Conservation (phyloP, 164 flowering plant genomes). For the Vitis rupestris region DNA sequence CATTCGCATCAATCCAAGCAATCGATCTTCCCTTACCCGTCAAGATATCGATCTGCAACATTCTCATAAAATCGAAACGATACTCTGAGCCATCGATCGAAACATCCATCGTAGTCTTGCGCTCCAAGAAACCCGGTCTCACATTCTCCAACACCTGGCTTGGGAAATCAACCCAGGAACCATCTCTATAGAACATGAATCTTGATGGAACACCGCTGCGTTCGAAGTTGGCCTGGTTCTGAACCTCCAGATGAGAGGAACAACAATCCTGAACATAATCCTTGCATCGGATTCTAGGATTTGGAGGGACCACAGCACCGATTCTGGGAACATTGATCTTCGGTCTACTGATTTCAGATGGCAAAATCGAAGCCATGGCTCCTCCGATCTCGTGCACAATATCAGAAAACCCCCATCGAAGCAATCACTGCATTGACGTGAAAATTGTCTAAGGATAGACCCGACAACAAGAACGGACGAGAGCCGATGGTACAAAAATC, state of each 20-base stretch:
- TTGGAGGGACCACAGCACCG: not conserved
- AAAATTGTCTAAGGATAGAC: too few species aligned
- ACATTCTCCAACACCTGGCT: slow-evolving; percentile 19
- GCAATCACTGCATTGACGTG: not conserved
- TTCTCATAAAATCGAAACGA: slow-evolving; percentile 40
- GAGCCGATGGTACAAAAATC: too few species aligned
- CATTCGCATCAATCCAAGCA: slow-evolving; percentile 54
- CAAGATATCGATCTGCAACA: slow-evolving; percentile 36
- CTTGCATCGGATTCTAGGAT: not conserved
- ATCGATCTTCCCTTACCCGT: slow-evolving; percentile 30
- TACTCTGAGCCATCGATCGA: slow-evolving; percentile 17
- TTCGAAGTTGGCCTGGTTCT: slow-evolving; percentile 33
- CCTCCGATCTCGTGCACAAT: not conserved
- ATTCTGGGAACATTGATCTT: too few species aligned
- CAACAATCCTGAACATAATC: not conserved
- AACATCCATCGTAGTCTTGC: slow-evolving; percentile 27
- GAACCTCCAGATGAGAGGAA: slow-evolving; percentile 14
- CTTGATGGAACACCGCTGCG: slow-evolving; percentile 30
- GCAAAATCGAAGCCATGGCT: not conserved
- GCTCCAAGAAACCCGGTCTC: slow-evolving; percentile 22
- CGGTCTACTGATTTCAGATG: too few species aligned
- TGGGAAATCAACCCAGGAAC: slow-evolving; percentile 37
- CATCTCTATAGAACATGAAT: slow-evolving; percentile 31
- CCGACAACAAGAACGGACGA: too few species aligned
- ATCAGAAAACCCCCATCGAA: not conserved